Evolutionary conservation across 345 rosid species (phyloP), one percentile per base, ranked within the genome.

Genomic region (Ceriops tagal): DNA sequence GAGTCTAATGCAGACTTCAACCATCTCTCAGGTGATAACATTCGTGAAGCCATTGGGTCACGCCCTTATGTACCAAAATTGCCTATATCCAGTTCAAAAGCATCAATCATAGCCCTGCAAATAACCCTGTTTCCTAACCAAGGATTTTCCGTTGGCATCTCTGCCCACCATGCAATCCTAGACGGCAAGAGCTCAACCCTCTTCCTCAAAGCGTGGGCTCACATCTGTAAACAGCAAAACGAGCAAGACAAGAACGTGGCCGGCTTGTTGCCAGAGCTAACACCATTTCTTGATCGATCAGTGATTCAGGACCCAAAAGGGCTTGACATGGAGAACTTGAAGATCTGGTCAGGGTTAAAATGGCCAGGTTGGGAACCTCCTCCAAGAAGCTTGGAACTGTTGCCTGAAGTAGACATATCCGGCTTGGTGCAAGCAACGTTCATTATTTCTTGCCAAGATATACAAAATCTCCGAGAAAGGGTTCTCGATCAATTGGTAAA

Each of bases 401-500:
- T 10, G 69, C 18, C 47, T 31, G 71, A 0, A 80, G 79, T 61
- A 73, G 83, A n/a, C 55, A 64, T 0, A 20, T 73, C 73, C 31
- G 62, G 74, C 58, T 8, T 60, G 0, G 58, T 75, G 21, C 68
- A 82, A 34, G 75, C 71, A 31, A 74, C 87, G 34, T 69, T 76
- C 73, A 73, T 58, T 24, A 66, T 86, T 3, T 70, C 79, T 27
- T 60, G 28, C 4, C 71, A 69, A 20, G 58, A 75, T 61, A 67
- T 83, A 62, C 18, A 66, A n/a, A 77, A 35, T 60, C 71, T 86
- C 11, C 77, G 79, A 3, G 70, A 80, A 26, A 71, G 13, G 58
- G 75, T 74, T 4, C 5, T 37, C 19, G 22, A 21, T 13, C 22
- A 55, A 55, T 55, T 55, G 58, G 27, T 2, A 0, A 55, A 3